Evolutionary conservation across 78 protist genomes (phyloP).

Genomic region (Dictyostelium capitatum): DNA sequence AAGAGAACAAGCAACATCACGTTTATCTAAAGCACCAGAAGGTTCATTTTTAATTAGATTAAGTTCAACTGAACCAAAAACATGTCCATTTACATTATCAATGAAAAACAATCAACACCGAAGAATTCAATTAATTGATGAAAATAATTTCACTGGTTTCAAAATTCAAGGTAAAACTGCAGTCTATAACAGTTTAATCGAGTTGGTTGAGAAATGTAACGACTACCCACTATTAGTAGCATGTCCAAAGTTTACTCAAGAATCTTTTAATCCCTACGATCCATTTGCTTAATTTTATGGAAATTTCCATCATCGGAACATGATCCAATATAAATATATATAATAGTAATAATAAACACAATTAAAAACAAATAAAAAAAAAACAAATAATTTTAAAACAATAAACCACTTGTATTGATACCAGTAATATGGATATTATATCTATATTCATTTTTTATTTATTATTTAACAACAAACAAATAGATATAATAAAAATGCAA

Average conservation of each 20-base stretch:
- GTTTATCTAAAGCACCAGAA: constrained; percentile 63
- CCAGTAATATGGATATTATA: no score
- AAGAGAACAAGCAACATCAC: constrained; percentile 61
- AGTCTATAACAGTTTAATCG: constrained; percentile 58
- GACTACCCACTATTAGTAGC: constrained; percentile 47
- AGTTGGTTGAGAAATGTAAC: constrained; percentile 63
- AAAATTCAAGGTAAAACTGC: constrained; percentile 79
- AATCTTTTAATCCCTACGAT: constrained; percentile 63
- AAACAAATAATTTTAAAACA: no score
- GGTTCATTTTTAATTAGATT: constrained; percentile 81
- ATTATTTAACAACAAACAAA: no score
- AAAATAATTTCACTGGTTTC: constrained; percentile 54
- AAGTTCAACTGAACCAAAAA: constrained; percentile 65
- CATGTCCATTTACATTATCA: constrained; percentile 81
- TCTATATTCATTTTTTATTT: no score
- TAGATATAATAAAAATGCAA: no score
- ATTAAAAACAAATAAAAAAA: no score
- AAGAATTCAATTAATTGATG: constrained; percentile 69
- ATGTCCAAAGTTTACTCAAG: constrained; percentile 61
- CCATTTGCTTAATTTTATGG: constrained; percentile 3
- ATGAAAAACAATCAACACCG: constrained; percentile 81
- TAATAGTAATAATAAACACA: no score
- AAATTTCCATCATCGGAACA: no score
- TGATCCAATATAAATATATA: no score
- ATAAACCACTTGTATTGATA: no score